Conservation (phyloP, 768 basidiomycete genomes). For the Holtermanniella nyarrowii region DNA sequence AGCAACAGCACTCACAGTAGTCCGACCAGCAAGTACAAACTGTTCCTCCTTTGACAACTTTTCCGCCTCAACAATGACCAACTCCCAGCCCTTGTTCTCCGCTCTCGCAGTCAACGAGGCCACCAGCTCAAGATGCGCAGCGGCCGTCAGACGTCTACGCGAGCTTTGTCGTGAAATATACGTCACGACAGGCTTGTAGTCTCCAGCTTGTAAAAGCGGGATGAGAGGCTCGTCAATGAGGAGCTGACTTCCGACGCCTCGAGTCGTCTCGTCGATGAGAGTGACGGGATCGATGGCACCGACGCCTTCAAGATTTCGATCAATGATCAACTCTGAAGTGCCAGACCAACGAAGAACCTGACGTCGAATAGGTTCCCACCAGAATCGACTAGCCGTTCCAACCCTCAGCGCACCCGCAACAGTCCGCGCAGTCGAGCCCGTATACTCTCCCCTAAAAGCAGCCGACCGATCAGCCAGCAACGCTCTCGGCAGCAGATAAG, state of each 20-base stretch:
- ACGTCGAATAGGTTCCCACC: slow-evolving; percentile 69
- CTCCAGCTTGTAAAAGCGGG: neutral
- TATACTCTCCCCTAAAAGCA: slow-evolving; percentile 56
- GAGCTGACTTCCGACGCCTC: slow-evolving; percentile 1
- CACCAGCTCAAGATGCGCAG: slow-evolving; percentile 70
- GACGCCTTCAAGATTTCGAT: slow-evolving; percentile 31
- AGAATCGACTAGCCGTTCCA: slow-evolving; percentile 47
- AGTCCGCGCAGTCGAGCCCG: slow-evolving; percentile 57
- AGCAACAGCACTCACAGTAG: slow-evolving; percentile 31
- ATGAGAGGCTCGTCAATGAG: slow-evolving; percentile 8
- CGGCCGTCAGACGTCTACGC: slow-evolving; percentile 63
- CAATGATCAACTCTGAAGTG: slow-evolving; percentile 37
- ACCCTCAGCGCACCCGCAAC: slow-evolving; percentile 53
- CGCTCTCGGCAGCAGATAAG: slow-evolving; percentile 62
- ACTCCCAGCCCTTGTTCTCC: slow-evolving; percentile 61
- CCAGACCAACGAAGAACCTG: slow-evolving; percentile 62
- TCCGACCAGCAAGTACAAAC: slow-evolving; percentile 36
- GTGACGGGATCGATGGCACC: slow-evolving; percentile 31
- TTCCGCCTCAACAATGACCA: slow-evolving; percentile 39
- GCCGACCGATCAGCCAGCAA: slow-evolving; percentile 68
- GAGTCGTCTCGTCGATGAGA: neutral
- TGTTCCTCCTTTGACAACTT: slow-evolving; percentile 39
- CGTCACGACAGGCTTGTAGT: slow-evolving; percentile 64
- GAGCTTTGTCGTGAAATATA: slow-evolving; percentile 78
- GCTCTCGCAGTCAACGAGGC: slow-evolving; percentile 57